These are phyloP conservation scores for Nidularia pulvinata DNA, from an alignment of 768 basidiomycete species.

Conservation along the genomic window DNA sequence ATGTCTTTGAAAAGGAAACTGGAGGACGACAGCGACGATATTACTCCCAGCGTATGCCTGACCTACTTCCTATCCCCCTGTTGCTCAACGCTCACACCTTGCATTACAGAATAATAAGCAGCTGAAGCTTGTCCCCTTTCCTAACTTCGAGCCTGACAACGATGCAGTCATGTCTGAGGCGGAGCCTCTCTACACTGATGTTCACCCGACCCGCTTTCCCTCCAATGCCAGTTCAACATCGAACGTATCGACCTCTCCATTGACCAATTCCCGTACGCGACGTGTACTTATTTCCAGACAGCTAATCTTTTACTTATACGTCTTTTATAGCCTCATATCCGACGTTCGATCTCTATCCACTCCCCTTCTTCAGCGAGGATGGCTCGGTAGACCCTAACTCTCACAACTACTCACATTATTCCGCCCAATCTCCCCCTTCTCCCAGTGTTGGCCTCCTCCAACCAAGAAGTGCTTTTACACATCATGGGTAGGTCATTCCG, in stretches of 20 bases:
- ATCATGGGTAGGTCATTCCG: constrained; percentile 62
- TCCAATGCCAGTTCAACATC: constrained; percentile 66
- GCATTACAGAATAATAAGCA: constrained; percentile 58
- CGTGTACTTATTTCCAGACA: neutral
- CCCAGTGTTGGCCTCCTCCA: constrained; percentile 66
- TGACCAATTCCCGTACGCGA: constrained; percentile 46
- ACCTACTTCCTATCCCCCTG: neutral
- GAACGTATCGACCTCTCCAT: constrained; percentile 46
- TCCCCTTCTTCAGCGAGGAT: constrained; percentile 46
- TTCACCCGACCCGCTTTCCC: constrained; percentile 61
- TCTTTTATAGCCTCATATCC: constrained; percentile 48
- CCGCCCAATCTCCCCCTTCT: constrained; percentile 36
- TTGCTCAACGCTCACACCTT: constrained; percentile 2
- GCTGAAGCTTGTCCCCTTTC: constrained; percentile 75
- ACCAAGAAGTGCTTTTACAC: constrained; percentile 56
- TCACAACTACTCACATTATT: constrained; percentile 39
- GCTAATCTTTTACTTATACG: neutral
- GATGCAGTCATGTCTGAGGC: constrained; percentile 77
- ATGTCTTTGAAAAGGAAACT: constrained; percentile 84
- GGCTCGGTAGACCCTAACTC: constrained; percentile 48
- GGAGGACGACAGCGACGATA: constrained; percentile 55
- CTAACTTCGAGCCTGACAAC: constrained; percentile 57
- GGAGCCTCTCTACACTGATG: constrained; percentile 51
- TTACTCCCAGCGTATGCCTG: constrained; percentile 42
- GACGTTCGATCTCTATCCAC: constrained; percentile 60